Percentiles rank a stretch among this genome's conserved stretches.
Conservation (phyloP, 2,329 filamentous ascomycete species). For the Monascus ruber region DNA sequence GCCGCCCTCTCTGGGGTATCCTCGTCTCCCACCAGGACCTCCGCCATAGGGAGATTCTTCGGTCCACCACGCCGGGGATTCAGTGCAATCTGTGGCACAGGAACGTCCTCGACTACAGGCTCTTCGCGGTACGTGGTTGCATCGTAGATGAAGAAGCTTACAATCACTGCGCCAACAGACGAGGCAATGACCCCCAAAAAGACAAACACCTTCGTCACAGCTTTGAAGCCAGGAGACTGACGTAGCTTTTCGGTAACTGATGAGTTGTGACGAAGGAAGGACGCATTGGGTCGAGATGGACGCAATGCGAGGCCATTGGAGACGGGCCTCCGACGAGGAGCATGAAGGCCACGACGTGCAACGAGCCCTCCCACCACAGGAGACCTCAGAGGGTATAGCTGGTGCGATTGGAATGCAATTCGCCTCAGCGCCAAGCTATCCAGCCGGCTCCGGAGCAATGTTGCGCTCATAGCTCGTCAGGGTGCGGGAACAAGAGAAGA, state of each 20-base stretch:
- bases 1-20: slow-evolving; percentile 58
- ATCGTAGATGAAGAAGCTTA: slow-evolving; percentile 89
- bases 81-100: slow-evolving; percentile 74
- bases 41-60: slow-evolving; percentile 87
- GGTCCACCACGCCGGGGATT: slow-evolving; percentile 73
- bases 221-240: slow-evolving; percentile 31
- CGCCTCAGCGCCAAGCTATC: slow-evolving; percentile 15
- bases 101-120: slow-evolving; percentile 56
- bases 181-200: slow-evolving; percentile 65
- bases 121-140: slow-evolving; percentile 77
- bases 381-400: slow-evolving; percentile 9
- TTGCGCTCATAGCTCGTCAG: slow-evolving; percentile 18
- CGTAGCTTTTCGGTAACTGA: slow-evolving; percentile 11
- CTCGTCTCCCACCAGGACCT: slow-evolving; percentile 79
- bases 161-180: slow-evolving; percentile 55
- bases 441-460: slow-evolving; percentile 19
- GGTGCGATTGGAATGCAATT: slow-evolving; percentile 12
- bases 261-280: slow-evolving; percentile 19
- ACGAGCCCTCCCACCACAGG: slow-evolving; percentile 5
- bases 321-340: slow-evolving; percentile 9
- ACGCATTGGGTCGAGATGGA: slow-evolving; percentile 10
- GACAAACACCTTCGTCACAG: slow-evolving; percentile 59
- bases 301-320: slow-evolving; percentile 13
- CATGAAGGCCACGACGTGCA: slow-evolving; percentile 12
- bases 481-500: neutral